Percentiles rank a stretch among this genome's conserved stretches.
Conservation (phyloP, 345 rosid genomes). For the Erysimum cheiranthoides region DNA sequence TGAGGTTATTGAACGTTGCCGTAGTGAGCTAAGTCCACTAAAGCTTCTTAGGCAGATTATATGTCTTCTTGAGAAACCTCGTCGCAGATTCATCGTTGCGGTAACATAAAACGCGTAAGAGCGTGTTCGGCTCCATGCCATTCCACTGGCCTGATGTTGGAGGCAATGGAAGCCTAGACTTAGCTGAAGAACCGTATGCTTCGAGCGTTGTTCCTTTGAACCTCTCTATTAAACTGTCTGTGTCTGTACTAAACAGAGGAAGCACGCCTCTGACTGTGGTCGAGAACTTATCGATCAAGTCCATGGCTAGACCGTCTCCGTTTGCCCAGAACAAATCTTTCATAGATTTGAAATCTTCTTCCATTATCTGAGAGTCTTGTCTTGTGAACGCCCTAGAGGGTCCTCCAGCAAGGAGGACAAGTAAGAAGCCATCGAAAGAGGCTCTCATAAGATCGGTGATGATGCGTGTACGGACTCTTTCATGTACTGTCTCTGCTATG, state of each 20-base stretch:
- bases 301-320: conserved; percentile 89
- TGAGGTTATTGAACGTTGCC: conserved; percentile 34
- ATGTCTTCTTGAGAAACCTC: conserved; percentile 83
- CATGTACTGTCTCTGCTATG: conserved; percentile 74
- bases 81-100: conserved; percentile 87
- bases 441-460: conserved; percentile 87
- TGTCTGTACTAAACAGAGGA: conserved; percentile 78
- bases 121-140: conserved; percentile 84
- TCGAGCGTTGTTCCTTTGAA: conserved; percentile 77
- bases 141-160: conserved; percentile 93
- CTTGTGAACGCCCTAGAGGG: conserved; percentile 80
- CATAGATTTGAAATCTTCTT: conserved; percentile 89
- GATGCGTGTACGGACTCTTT: conserved; percentile 81
- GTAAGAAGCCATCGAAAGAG: conserved; percentile 85
- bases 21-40: conserved; percentile 29
- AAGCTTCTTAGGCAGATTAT: conserved; percentile 82
- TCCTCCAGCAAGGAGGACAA: conserved; percentile 95
- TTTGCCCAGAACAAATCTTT: conserved; percentile 94
- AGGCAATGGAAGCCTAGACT: conserved; percentile 86
- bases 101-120: conserved; percentile 83
- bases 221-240: conserved; percentile 83
- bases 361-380: conserved; percentile 78
- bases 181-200: conserved; percentile 76
- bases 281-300: conserved; percentile 78
- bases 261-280: conserved; percentile 68